These are phyloP conservation scores for Suillus clintonianus DNA, from an alignment of 768 basidiomycete species.

Conservation along the genomic window DNA sequence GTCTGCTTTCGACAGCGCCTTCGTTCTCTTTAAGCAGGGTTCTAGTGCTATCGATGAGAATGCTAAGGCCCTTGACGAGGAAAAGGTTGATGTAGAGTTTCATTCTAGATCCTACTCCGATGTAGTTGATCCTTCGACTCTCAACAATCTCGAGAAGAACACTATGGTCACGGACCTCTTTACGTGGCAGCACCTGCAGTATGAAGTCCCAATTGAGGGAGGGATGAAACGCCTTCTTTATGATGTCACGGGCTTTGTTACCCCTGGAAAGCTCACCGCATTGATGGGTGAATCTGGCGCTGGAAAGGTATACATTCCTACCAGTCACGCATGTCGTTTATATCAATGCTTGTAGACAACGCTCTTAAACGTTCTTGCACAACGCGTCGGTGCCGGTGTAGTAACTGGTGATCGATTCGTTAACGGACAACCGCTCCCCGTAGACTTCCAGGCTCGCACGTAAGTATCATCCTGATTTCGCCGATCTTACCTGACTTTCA, in stretches of 20 bases:
- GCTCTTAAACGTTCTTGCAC: conserved; percentile 48
- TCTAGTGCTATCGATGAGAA: conserved; percentile 15
- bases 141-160: background rate
- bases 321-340: background rate
- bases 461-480: conserved; percentile 2
- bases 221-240: conserved; percentile 60
- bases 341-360: conserved; percentile 46
- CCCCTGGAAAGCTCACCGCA: conserved; percentile 78
- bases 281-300: conserved; percentile 68
- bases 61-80: conserved; percentile 30
- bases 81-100: conserved; percentile 20
- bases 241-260: conserved; percentile 77
- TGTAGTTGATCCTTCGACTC: background rate
- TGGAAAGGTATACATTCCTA: conserved; percentile 39
- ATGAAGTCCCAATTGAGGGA: conserved; percentile 66
- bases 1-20: conserved; percentile 35
- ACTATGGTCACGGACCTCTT: conserved; percentile 54
- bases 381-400: conserved; percentile 38
- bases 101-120: background rate
- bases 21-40: conserved; percentile 70
- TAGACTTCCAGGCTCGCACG: conserved; percentile 61
- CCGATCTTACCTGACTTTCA: background rate
- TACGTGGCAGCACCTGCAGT: conserved; percentile 76
- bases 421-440: conserved; percentile 43
- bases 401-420: conserved; percentile 45